These are phyloP conservation scores for Lactifluus piperatus DNA, from an alignment of 768 basidiomycete species.

Conservation along the genomic window DNA sequence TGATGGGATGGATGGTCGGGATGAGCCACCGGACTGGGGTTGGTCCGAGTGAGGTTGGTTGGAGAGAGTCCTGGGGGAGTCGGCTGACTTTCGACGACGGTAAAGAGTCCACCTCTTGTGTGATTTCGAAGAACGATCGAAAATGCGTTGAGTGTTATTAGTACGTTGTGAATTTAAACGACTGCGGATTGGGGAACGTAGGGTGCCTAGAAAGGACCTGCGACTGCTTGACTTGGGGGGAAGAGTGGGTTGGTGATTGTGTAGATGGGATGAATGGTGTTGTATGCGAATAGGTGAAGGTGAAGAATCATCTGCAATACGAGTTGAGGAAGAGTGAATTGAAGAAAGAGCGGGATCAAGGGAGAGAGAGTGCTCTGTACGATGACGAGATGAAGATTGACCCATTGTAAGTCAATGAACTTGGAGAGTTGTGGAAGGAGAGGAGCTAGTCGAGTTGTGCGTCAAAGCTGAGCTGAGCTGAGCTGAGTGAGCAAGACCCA, in stretches of 20 bases:
- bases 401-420: constrained; percentile 11
- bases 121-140: background rate
- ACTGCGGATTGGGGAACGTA: constrained; percentile 7
- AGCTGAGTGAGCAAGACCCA: no score
- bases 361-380: background rate
- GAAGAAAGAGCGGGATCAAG: background rate
- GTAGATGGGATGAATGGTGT: background rate
- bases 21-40: background rate
- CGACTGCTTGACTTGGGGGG: constrained; percentile 2
- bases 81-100: constrained; percentile 5
- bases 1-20: background rate
- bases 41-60: background rate
- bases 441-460: no score
- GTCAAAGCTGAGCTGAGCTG: no score
- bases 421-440: background rate
- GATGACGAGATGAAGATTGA: constrained; percentile 9
- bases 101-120: constrained; percentile 12
- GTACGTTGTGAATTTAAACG: background rate
- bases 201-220: constrained; percentile 10
- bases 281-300: background rate
- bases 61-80: background rate
- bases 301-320: background rate
- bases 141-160: background rate
- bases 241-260: constrained; percentile 8
- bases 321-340: background rate